Percentiles rank a stretch among this genome's conserved stretches.
Evolutionary conservation across 2,329 filamentous ascomycete genomes (phyloP).

Genomic region (Fusarium anguioides): DNA sequence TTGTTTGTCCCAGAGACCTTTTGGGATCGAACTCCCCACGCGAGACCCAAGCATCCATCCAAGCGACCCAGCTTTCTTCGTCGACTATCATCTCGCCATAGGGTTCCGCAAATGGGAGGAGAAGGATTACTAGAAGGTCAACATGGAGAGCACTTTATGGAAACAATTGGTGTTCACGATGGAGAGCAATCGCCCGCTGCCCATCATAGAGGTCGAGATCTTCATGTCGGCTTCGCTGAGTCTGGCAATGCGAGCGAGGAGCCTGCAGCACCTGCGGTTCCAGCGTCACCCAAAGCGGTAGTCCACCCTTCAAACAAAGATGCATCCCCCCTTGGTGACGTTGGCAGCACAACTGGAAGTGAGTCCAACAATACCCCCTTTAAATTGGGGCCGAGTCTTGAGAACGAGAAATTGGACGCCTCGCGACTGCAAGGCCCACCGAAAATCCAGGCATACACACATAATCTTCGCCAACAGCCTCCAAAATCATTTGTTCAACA

Average conservation of each 20-base stretch:
- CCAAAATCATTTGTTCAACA: conserved; percentile 78
- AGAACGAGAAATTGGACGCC: conserved; percentile 56
- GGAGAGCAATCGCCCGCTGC: conserved; percentile 6
- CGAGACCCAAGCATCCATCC: conserved; percentile 46
- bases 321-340: not conserved
- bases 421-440: conserved; percentile 50
- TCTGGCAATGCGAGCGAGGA: conserved; percentile 13
- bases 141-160: conserved; percentile 60
- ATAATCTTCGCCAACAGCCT: conserved; percentile 73
- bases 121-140: conserved; percentile 18
- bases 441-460: conserved; percentile 71
- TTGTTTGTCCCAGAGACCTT: conserved; percentile 95
- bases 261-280: not conserved
- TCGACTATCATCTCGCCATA: conserved; percentile 58
- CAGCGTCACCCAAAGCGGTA: conserved; percentile 8
- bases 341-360: conserved; percentile 31
- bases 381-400: conserved; percentile 49
- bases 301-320: not conserved
- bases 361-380: conserved; percentile 40
- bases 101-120: conserved; percentile 19
- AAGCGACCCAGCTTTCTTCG: conserved; percentile 60
- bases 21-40: conserved; percentile 83
- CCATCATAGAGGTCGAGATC: conserved; percentile 47
- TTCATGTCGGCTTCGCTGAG: conserved; percentile 68
- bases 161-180: conserved; percentile 55